These are phyloP conservation scores for Tetraselmis striata DNA, from an alignment of 139 green algal genomes.

Conservation along the genomic window DNA sequence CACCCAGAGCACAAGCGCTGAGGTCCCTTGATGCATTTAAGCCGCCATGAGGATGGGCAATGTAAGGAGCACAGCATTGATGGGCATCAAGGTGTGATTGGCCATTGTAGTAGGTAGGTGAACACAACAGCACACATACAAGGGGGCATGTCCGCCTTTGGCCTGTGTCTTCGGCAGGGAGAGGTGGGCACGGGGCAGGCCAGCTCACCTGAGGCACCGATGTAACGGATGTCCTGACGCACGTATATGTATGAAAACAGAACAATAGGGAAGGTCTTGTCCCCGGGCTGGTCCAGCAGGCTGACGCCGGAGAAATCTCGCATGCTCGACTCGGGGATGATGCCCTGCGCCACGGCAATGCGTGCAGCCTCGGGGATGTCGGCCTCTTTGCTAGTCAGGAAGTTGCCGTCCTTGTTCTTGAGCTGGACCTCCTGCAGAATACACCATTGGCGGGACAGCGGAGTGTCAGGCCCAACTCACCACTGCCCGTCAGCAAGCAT, in stretches of 20 bases:
- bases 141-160: no score
- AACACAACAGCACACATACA: no score
- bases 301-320: not conserved
- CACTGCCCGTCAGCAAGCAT: no score
- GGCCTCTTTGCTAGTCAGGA: slow-evolving; percentile 12
- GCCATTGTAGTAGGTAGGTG: no score
- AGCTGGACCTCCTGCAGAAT: slow-evolving; percentile 17
- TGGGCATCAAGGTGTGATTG: no score
- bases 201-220: not conserved
- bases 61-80: no score
- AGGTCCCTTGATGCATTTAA: no score
- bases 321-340: not conserved
- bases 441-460: not conserved
- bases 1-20: not conserved
- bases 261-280: slow-evolving; percentile 16
- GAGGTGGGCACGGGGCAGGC: no score
- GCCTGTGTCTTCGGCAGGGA: no score
- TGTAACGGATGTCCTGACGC: not conserved
- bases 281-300: slow-evolving; percentile 6
- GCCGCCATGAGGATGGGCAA: no score
- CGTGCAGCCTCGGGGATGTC: slow-evolving; percentile 2
- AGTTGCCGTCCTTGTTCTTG: slow-evolving; percentile 21
- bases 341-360: slow-evolving; percentile 4
- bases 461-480: no score
- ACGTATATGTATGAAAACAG: slow-evolving; percentile 26